Evolutionary conservation across 2,329 filamentous ascomycete species (phyloP), one percentile per base, ranked within the genome.

Genomic region (Aureobasidium sp.): DNA sequence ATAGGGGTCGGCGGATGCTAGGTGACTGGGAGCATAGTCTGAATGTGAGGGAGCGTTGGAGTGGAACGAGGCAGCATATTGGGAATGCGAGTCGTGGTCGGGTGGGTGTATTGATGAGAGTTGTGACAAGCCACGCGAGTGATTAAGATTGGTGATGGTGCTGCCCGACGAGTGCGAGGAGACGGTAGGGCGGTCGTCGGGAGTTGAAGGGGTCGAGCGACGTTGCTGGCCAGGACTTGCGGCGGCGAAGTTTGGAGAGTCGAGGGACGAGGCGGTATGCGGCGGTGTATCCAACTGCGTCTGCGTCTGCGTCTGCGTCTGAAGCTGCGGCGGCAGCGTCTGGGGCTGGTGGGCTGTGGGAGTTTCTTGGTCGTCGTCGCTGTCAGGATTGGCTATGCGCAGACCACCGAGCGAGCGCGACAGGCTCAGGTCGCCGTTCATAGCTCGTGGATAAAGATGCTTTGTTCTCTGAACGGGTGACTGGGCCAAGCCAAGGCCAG

Each of bases 371-470:
- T 45, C 42, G 25, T 61, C 59, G 37, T 61, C 48, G 49, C 52
- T 68, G 63, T 79, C 79, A 64, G 93, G 93, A 76, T 97, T 99
- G 70, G 94, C 93, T 75, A 99, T 97, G 75, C 93, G 90, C 76
- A 99, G 81, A 71, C 93, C 93, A 72, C 94, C 94, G 71, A 97
- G 83, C 72, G 91, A 90, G 79, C 92, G 89, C 72, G 91, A 94
- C 68, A 97, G 85, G 77, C 90, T 96, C 74, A 96, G 79, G 80
- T 96, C 91, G 76, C 90, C 90, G 79, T 91, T 90, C 91, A 97
- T 97, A 75, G 73, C 82, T 64, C 52, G 37, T 49, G 44, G 37
- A 49, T 45, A 44, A 36, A 5, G 45, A 47, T 48, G 41, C 42
- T 48, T 45, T 9, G 34, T 52, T 14, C n/a, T 20, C 20, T 48